phyloP scores from a whole-genome alignment of 169 alveolate genomes.

The Plasmodium gaboni region DNA sequence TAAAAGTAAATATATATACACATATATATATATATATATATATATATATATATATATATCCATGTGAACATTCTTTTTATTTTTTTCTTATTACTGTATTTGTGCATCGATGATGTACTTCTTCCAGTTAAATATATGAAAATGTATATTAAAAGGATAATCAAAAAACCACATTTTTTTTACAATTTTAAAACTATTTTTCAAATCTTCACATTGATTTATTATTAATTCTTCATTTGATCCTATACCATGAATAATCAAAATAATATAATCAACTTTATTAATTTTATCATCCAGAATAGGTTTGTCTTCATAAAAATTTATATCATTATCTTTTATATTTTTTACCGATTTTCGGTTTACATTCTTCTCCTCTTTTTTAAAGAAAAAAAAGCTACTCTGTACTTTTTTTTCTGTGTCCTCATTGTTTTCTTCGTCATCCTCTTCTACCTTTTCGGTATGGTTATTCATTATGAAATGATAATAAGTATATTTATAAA shows the following conservation, averaged over 20 bases:
- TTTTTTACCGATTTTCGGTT: conserved; percentile 23
- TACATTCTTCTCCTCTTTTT: conserved; percentile 23
- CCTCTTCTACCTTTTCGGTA: conserved; percentile 21
- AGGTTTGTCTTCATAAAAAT: conserved; percentile 74
- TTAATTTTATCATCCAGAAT: conserved; percentile 61
- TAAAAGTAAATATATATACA: not conserved
- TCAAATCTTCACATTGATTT: conserved; percentile 81
- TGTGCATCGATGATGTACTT: conserved; percentile 86
- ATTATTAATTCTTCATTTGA: conserved; percentile 76
- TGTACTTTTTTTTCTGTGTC: conserved; percentile 30
- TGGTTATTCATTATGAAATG: conserved; percentile 27
- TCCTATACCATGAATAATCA: conserved; percentile 87
- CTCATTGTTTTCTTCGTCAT: not conserved
- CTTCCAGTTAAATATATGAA: conserved; percentile 84
- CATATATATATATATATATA: not conserved
- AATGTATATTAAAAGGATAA: conserved; percentile 78
- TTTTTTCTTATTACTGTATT: conserved; percentile 72
- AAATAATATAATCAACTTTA: conserved; percentile 80
- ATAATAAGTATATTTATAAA: not conserved
- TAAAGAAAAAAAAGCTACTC: conserved; percentile 25
- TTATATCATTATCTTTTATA: conserved; percentile 32
- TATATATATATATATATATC: not conserved
- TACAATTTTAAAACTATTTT: conserved; percentile 78
- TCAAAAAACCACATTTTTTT: conserved; percentile 85
- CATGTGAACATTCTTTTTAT: not conserved